These are phyloP conservation scores for Cutaneotrichosporon dermatis DNA, from an alignment of 1,284 basidiomycete species.

Conservation along the genomic window DNA sequence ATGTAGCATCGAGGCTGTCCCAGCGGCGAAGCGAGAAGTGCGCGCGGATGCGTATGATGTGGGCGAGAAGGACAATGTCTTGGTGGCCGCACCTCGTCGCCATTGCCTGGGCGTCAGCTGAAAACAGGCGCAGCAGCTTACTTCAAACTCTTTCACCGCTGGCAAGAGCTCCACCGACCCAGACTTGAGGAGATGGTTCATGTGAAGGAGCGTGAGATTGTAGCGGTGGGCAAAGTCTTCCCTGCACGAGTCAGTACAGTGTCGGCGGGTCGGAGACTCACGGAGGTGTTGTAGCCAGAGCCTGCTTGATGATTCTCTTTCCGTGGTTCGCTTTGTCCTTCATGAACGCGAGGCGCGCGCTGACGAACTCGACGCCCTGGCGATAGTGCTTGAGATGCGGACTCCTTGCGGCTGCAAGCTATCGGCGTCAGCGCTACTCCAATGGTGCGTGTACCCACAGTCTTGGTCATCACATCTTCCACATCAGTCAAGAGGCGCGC, in stretches of 20 bases:
- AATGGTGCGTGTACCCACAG: slow-evolving; percentile 12
- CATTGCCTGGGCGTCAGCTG: slow-evolving; percentile 7
- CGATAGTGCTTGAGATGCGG: slow-evolving; percentile 20
- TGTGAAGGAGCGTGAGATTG: slow-evolving; percentile 26
- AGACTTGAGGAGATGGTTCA: slow-evolving; percentile 21
- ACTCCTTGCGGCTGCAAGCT: slow-evolving; percentile 25
- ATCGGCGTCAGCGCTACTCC: background rate
- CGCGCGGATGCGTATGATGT: slow-evolving; percentile 24
- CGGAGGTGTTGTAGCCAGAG: slow-evolving; percentile 15
- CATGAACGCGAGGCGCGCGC: slow-evolving; percentile 24
- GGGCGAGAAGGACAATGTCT: slow-evolving; percentile 25
- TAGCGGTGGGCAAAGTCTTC: slow-evolving; percentile 27
- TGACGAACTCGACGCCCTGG: slow-evolving; percentile 28
- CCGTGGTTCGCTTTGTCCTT: slow-evolving; percentile 27
- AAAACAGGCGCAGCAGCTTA: slow-evolving; percentile 8
- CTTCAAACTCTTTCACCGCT: slow-evolving; percentile 24
- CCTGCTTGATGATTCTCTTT: slow-evolving; percentile 26
- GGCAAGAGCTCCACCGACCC: slow-evolving; percentile 23
- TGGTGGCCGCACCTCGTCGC: slow-evolving; percentile 20
- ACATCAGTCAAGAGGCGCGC: slow-evolving; percentile 23
- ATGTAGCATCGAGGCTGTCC: slow-evolving; percentile 25
- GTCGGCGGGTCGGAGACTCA: slow-evolving; percentile 5
- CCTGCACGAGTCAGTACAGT: slow-evolving; percentile 5
- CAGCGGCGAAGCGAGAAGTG: slow-evolving; percentile 34
- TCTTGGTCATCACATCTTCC: slow-evolving; percentile 22